Base-by-base conservation (phyloP, 495 filamentous ascomycete species). In the Ascodesmis nigricans region DNA sequence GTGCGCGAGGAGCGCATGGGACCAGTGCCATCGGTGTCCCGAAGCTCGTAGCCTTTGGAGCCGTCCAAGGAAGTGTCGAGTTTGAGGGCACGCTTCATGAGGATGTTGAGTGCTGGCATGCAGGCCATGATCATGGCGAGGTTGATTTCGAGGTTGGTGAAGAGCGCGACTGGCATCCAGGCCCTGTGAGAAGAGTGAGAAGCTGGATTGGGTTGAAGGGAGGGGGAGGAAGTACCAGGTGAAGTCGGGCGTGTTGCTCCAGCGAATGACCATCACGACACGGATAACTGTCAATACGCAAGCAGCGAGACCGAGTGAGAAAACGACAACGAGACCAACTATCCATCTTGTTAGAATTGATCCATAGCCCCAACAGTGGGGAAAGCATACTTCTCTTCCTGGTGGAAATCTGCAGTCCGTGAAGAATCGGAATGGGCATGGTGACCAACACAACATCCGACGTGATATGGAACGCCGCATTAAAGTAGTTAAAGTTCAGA, bases 321-420 rank as follows among this genome's bases (percentile, higher is more conserved):
- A 37, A 5, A 37, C 35, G 11, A 37, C 11, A 16, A 29, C 24
- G 10, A 37, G 35, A 4, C 24, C 24, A 17, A 37, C n/a, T n/a
- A n/a, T n/a, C n/a, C n/a, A n/a, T n/a, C n/a, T n/a, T n/a, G n/a
- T n/a, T n/a, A n/a, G n/a, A n/a, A n/a, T n/a, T n/a, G n/a, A n/a
- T n/a, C n/a, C n/a, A n/a, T n/a, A n/a, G n/a, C n/a, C n/a, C n/a
- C n/a, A n/a, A n/a, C n/a, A n/a, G n/a, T n/a, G n/a, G n/a, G n/a
- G n/a, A n/a, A n/a, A 41, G 13, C 3, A 33, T 33, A 17, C n/a
- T 38, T 24, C 43, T 45, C 43, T 45, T 39, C 16, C 40, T 38
- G 5, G 18, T 18, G 11, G 36, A 33, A 19, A 45, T 23, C 9
- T 35, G 40, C 14, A 45, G 21, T 5, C 17, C 22, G 7, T 31